Evolutionary conservation across 306 rosid genomes (phyloP).

Genomic region (Hippophae tibetana): DNA sequence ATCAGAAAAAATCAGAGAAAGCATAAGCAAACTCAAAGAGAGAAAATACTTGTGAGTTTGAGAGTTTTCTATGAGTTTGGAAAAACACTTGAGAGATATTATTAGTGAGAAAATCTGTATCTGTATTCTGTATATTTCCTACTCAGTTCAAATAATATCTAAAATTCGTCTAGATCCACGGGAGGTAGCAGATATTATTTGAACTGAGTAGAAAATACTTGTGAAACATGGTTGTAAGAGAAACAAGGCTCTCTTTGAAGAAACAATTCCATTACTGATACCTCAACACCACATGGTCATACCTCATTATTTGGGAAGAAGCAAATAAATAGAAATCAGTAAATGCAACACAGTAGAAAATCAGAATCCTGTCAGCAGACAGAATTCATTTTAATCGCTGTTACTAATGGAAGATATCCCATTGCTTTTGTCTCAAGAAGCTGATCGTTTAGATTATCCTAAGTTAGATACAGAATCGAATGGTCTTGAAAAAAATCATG

Average conservation of each 20-base stretch:
- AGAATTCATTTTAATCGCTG: conserved; percentile 18
- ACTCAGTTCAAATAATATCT: too few species aligned
- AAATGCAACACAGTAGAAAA: conserved; percentile 13
- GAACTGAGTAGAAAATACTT: too few species aligned
- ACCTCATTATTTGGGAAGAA: conserved; percentile 42
- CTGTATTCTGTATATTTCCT: too few species aligned
- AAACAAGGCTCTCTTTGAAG: conserved; percentile 40
- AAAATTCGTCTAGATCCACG: too few species aligned
- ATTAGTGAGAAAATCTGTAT: too few species aligned
- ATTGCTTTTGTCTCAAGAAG: conserved; percentile 38
- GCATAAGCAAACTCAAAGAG: too few species aligned
- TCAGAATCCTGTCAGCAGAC: conserved; percentile 6
- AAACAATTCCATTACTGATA: conserved; percentile 40
- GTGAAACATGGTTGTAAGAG: conserved; percentile 18
- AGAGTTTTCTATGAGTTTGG: too few species aligned
- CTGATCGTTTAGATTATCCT: conserved; percentile 19
- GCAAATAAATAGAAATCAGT: conserved; percentile 16
- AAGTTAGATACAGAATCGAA: conserved; percentile 20
- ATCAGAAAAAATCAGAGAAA: too few species aligned
- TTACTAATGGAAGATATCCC: conserved; percentile 32
- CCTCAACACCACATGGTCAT: conserved; percentile 44
- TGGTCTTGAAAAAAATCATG: conserved; percentile 4
- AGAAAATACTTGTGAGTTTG: too few species aligned
- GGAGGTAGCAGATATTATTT: too few species aligned
- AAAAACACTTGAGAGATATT: too few species aligned